A percentile compares a stretch with the other conserved stretches of the same genome.
These are phyloP conservation scores for Micromonas commoda DNA, from an alignment of 139 green algal genomes.

Conservation along the genomic window DNA sequence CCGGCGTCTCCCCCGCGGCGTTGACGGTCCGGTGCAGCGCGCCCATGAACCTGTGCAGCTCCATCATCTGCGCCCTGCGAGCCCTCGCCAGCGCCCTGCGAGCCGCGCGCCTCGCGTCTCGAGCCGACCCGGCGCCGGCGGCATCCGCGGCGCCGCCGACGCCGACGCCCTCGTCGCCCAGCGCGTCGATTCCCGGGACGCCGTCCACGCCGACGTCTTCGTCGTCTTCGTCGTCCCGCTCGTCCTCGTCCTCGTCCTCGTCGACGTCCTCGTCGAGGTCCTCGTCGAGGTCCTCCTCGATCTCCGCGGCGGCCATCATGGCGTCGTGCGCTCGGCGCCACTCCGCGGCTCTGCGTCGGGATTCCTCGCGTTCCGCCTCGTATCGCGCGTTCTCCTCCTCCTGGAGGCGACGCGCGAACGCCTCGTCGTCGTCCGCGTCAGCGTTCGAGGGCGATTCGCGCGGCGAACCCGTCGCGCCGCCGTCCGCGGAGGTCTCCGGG, in stretches of 20 bases:
- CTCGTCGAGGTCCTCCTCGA: background rate
- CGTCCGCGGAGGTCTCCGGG: no score
- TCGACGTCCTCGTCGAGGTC: background rate
- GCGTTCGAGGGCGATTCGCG: no score
- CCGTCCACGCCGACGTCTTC: background rate
- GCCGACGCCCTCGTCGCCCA: no score
- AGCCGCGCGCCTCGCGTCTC: background rate
- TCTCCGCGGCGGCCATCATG: background rate
- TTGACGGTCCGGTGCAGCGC: background rate
- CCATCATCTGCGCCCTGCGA: background rate
- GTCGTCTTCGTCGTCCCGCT: background rate
- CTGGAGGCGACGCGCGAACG: background rate
- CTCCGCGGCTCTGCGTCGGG: background rate
- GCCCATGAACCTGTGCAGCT: background rate
- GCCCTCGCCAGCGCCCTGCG: no score
- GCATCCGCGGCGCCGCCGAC: background rate
- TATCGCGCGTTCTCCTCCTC: background rate
- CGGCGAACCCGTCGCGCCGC: no score
- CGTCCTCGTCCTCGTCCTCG: background rate
- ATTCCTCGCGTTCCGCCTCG: background rate
- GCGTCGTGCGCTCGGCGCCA: background rate
- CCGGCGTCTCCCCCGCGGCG: no score
- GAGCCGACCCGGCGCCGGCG: no score
- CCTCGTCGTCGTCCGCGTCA: background rate
- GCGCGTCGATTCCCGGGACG: background rate